Base-by-base conservation (phyloP, 352 stramenopile species). In the Globisporangium radiosum region DNA sequence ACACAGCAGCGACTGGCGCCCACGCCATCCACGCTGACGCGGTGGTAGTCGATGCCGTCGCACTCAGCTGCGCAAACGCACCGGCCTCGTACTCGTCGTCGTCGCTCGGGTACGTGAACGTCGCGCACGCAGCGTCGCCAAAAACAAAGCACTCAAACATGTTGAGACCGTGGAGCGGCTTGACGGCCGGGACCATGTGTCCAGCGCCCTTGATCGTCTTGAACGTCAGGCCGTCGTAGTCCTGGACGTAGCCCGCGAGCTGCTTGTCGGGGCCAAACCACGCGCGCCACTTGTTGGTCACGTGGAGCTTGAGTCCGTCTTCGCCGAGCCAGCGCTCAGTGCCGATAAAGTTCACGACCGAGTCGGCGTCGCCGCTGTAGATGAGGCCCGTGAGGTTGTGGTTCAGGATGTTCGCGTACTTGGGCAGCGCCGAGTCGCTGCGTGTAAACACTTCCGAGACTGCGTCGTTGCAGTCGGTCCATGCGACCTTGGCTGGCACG, bases 181-280 rank as follows among this genome's bases (percentile, higher is more conserved):
- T 81, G 52, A 90, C 80, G 0, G 75, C 76, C 1, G 79, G 79
- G 52, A 97, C 91, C 81, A 97, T 94, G 70, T 97, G 90, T 1
- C 93, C 93, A 14, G 88, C 87, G 14, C 90, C 92, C 60, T 96
- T 93, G 64, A 98, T 92, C 0, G 91, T 98, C 57, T 96, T 76
- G 75, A 96, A 98, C 5, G 76, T 85, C 14, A 97, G 54, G 4
- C 81, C 85, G 1, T 95, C 67, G 66, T 87, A 97, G 63, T 89
- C 81, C 56, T 95, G 79, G 17, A 91, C 73, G 66, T 96, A 92
- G 14, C 90, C 90, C 8, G 77, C 90, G 61, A 97, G 75, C 66
- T 97, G 90, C 59, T 72, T 58, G 65, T 90, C 82, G 0, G 80
- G 78, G 17, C 80, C 80, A 52, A 89, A 89, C 82, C 82, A 92